Conservation (phyloP, 257 asterid species). For the Solanum virginianum region DNA sequence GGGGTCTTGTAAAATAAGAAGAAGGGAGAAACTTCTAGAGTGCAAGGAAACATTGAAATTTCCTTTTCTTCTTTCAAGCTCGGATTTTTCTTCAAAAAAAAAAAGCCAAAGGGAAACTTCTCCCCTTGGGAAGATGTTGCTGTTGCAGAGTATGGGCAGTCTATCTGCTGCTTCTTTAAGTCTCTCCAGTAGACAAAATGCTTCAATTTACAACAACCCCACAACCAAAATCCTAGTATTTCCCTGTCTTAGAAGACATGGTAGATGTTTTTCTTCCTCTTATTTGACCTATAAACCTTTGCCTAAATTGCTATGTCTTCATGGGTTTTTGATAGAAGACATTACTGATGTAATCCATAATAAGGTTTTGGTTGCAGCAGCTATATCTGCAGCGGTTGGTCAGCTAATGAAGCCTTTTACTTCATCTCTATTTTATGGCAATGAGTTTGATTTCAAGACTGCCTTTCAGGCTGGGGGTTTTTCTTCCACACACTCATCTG, state of each 20-base stretch:
- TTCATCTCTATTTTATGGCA: slow-evolving; percentile 41
- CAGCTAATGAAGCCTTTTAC: slow-evolving; percentile 71
- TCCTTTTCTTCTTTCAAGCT: no score
- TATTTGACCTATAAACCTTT: neutral
- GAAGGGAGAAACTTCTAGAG: no score
- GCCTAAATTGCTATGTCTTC: neutral
- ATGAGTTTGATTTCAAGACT: slow-evolving; percentile 36
- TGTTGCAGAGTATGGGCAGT: neutral
- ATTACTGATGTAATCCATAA: neutral
- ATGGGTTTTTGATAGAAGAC: neutral
- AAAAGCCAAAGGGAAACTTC: neutral
- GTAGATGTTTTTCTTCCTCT: neutral
- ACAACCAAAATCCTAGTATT: neutral
- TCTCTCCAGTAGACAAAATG: neutral
- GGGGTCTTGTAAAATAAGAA: no score
- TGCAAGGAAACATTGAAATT: no score
- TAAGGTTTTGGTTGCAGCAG: slow-evolving; percentile 61
- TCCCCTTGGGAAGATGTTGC: neutral
- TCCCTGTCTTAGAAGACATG: neutral
- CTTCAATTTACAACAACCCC: neutral
- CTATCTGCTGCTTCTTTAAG: neutral
- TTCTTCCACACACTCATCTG: slow-evolving; percentile 94
- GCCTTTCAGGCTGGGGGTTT: slow-evolving; percentile 69
- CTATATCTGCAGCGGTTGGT: slow-evolving; percentile 67
- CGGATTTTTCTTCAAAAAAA: no score